These are phyloP conservation scores for Calonectria pseudoreteaudii DNA, from an alignment of 2,329 filamentous ascomycete species.

Conservation along the genomic window DNA sequence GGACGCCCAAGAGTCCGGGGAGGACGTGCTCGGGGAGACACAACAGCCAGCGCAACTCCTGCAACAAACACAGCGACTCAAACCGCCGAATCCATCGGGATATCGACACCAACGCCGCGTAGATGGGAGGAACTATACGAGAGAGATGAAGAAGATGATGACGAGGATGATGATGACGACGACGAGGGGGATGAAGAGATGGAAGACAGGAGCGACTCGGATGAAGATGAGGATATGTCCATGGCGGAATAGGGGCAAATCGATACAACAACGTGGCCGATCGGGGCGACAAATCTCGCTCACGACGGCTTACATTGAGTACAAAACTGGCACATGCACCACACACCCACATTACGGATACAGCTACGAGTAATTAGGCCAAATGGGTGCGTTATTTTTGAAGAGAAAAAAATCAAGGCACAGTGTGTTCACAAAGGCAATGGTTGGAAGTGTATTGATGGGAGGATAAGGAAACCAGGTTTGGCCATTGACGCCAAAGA, in stretches of 20 bases:
- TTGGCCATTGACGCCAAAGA: slow-evolving; percentile 26
- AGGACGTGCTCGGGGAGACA: slow-evolving; percentile 31
- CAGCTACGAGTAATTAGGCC: not conserved
- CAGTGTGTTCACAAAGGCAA: not conserved
- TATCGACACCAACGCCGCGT: slow-evolving; percentile 51
- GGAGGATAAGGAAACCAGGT: not conserved
- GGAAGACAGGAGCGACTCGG: slow-evolving; percentile 36
- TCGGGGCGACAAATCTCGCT: not conserved
- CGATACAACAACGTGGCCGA: not conserved
- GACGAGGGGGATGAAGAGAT: slow-evolving; percentile 44
- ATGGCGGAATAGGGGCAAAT: slow-evolving; percentile 34
- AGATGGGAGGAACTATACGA: slow-evolving; percentile 49
- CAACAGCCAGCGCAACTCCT: not conserved
- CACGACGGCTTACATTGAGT: not conserved
- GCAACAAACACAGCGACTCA: slow-evolving; percentile 10
- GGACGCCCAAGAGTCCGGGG: slow-evolving; percentile 37
- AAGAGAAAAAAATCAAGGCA: not conserved
- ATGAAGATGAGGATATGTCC: slow-evolving; percentile 44
- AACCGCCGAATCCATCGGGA: slow-evolving; percentile 22
- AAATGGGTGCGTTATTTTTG: not conserved
- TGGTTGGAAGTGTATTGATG: not conserved
- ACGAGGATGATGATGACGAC: slow-evolving; percentile 42
- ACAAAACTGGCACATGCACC: not conserved
- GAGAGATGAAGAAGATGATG: slow-evolving; percentile 35
- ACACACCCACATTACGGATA: not conserved